Base-by-base conservation (phyloP, 805 yeast species). In the Lachancea dasiensis region DNA sequence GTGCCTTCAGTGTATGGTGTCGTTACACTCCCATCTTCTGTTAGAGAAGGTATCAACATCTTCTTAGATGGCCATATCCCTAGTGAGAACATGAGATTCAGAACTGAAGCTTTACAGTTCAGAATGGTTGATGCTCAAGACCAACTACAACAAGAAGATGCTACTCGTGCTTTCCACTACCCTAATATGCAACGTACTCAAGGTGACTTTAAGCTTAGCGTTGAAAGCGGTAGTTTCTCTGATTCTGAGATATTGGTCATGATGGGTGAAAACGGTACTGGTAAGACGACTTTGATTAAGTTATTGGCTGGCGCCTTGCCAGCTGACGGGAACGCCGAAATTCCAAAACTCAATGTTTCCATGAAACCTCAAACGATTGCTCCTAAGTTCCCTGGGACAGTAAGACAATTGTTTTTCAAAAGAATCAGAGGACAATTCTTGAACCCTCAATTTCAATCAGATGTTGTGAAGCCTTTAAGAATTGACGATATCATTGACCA, bases 181-280 rank as follows among this genome's bases (percentile, higher is more conserved):
- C 95, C 96, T 41, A 51, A 70, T 21, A 81, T 92, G 95, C 58
- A 63, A 40, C 89, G 86, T 74, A 87, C 97, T 30, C 90, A 89
- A 71, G 98, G 98, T 59, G 97, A 89, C 65, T 92, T 92, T 83
- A 79, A 77, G 58, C 73, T 92, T 61, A 70, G 66, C 41, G 81
- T 92, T 44, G 82, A 85, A 57, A 58, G 75, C 31, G 99, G 99
- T 68, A 89, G 82, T 42, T 92, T 90, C 68, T 81, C 95, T 40
- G 95, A 92, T 64, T 85, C 96, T 29, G 98, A 92, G 70, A 92
- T 92, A 54, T 74, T 92, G 56, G 98, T 92, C 41, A 86, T 92
- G 96, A 90, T 92, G 95, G 99, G 99, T 62, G 98, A 92, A 69
- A 92, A 92, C 65, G 99, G 99, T 70, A 92, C 98, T 14, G 99